These are phyloP conservation scores for Solanum raphanifolium DNA, from an alignment of 257 asterid species.

Conservation along the genomic window DNA sequence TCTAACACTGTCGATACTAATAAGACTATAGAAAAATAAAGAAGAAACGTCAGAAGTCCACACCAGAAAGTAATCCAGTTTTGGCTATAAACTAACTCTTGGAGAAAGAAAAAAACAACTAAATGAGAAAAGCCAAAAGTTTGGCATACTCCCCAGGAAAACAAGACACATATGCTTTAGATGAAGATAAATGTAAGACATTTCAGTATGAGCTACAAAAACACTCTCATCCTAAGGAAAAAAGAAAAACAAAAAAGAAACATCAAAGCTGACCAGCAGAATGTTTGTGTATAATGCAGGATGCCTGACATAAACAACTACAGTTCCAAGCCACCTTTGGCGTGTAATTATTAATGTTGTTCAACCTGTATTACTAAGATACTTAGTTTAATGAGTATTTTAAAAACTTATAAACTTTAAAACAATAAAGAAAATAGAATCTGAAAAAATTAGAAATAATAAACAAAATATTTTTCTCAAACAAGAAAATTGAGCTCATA, in stretches of 20 bases:
- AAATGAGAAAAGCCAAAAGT: background rate
- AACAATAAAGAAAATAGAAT: too few relatives aligned
- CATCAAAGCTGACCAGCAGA: background rate
- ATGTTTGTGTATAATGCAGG: background rate
- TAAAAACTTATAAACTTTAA: fast-evolving
- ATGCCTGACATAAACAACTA: background rate
- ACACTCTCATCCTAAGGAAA: background rate
- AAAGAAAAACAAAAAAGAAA: too few relatives aligned
- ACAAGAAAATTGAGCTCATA: too few relatives aligned
- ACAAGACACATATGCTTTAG: background rate
- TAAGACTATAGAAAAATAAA: background rate
- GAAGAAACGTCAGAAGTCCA: background rate
- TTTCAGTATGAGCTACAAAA: background rate
- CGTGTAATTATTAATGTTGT: background rate
- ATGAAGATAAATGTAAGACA: background rate
- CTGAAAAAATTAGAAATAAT: too few relatives aligned
- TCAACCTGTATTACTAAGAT: too few relatives aligned
- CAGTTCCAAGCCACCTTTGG: background rate
- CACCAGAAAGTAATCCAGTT: background rate
- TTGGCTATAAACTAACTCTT: background rate
- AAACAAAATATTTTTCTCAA: too few relatives aligned
- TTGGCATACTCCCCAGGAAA: background rate
- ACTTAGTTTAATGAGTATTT: too few relatives aligned
- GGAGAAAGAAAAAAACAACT: background rate
- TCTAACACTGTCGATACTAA: too few relatives aligned